Evolutionary conservation across 345 rosid species (phyloP).

Genomic region (Sonneratia alba): DNA sequence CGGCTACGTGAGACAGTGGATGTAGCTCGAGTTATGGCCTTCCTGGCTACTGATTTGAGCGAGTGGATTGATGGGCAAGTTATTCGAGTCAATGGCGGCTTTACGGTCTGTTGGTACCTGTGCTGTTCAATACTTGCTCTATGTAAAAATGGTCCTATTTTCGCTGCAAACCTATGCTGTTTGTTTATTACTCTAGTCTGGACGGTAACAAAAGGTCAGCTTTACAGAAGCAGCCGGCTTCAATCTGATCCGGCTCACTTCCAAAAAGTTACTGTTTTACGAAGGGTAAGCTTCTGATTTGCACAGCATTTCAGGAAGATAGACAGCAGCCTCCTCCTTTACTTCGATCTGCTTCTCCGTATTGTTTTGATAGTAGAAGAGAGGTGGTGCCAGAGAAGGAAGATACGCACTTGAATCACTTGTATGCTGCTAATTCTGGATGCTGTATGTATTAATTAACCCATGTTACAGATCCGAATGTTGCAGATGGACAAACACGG

Average conservation of each 20-base stretch:
- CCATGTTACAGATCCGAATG: no score
- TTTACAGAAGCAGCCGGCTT: no score
- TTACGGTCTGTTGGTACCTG: no score
- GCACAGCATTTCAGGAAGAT: background rate
- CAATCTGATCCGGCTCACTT: no score
- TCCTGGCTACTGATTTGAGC: slow-evolving; percentile 23
- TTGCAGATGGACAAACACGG: no score
- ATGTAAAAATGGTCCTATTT: background rate
- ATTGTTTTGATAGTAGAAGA: background rate
- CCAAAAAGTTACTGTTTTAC: no score
- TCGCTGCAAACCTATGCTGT: background rate
- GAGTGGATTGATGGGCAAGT: slow-evolving; percentile 33
- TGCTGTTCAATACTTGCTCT: no score
- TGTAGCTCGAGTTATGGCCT: slow-evolving; percentile 21
- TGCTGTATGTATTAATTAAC: no score
- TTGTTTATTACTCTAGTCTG: background rate
- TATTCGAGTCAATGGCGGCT: slow-evolving; percentile 26
- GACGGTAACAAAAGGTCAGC: background rate
- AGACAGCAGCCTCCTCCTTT: background rate
- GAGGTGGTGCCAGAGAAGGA: background rate
- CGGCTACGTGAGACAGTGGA: slow-evolving; percentile 24
- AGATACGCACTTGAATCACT: background rate
- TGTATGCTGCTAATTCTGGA: background rate
- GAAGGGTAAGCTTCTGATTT: background rate
- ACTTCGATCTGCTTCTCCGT: background rate